These are phyloP conservation scores for Leptodermis oblonga DNA, from an alignment of 257 asterid genomes.

Conservation along the genomic window DNA sequence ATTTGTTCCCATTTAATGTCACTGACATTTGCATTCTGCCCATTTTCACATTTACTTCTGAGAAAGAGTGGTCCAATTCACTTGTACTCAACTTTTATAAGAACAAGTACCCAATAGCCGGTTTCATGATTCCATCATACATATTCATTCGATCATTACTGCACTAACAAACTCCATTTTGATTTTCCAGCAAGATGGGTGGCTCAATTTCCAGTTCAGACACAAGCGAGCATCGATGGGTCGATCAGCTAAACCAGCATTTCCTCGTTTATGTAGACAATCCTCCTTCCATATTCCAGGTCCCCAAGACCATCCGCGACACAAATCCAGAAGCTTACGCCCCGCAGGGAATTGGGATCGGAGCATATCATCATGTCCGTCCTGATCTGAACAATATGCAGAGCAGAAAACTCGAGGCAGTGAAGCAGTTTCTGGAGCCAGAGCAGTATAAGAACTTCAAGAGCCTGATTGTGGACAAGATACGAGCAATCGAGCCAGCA, in stretches of 20 bases:
- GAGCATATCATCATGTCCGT: no score
- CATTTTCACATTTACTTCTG: no score
- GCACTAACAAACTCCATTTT: no score
- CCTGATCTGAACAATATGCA: no score
- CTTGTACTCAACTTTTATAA: no score
- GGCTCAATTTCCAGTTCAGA: background rate
- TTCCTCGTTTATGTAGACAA: background rate
- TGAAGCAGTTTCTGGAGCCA: constrained; percentile 9
- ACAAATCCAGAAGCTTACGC: constrained; percentile 32
- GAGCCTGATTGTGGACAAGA: background rate
- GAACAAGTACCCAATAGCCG: no score
- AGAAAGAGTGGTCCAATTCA: no score
- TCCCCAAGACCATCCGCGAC: constrained; percentile 19
- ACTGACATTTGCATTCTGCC: no score
- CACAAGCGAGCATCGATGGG: constrained; percentile 2
- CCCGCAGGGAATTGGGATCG: constrained; percentile 32
- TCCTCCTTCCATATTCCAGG: constrained; percentile 13
- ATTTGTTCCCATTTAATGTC: no score
- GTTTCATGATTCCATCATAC: no score
- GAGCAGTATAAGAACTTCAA: constrained; percentile 5
- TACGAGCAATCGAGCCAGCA: constrained; percentile 15
- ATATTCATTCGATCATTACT: no score
- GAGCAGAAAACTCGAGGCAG: constrained; percentile 25
- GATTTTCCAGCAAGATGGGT: background rate
- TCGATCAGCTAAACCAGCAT: background rate